These are phyloP conservation scores for Pochonia chlamydosporia DNA, from an alignment of 2,329 filamentous ascomycete species.

Conservation along the genomic window DNA sequence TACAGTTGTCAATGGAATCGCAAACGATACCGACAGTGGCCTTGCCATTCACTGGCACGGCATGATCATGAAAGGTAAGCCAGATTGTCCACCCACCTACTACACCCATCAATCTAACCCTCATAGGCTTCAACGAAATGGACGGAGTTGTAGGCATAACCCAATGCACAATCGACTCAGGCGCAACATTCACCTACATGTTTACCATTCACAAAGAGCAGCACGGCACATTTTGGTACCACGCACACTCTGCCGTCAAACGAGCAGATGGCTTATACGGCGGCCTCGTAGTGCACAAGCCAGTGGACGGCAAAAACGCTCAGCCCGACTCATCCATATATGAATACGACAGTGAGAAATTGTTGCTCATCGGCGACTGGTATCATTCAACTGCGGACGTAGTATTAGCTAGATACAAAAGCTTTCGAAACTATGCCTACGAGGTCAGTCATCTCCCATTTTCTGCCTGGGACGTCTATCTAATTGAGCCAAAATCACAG, in stretches of 20 bases:
- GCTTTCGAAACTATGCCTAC: slow-evolving; percentile 8
- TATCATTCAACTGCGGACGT: slow-evolving; percentile 8
- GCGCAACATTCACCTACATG: slow-evolving; percentile 40
- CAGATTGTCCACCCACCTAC: slow-evolving; percentile 25
- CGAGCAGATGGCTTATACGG: slow-evolving; percentile 12
- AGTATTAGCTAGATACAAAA: slow-evolving; percentile 8
- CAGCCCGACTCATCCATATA: slow-evolving; percentile 2
- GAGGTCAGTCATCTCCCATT: slow-evolving; percentile 5
- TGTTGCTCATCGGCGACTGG: slow-evolving; percentile 11
- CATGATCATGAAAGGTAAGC: slow-evolving; percentile 56
- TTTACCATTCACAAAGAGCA: slow-evolving; percentile 29
- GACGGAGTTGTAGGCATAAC: slow-evolving; percentile 58
- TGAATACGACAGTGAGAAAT: slow-evolving; percentile 7
- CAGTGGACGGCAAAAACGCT: not conserved
- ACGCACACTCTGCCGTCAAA: slow-evolving; percentile 11
- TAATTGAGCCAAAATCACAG: not conserved
- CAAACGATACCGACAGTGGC: slow-evolving; percentile 18
- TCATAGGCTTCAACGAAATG: slow-evolving; percentile 33
- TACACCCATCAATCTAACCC: not conserved
- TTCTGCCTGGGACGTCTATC: not conserved
- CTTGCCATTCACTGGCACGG: slow-evolving; percentile 66
- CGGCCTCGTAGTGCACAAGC: slow-evolving; percentile 9
- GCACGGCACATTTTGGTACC: slow-evolving; percentile 53
- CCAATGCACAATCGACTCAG: slow-evolving; percentile 55
- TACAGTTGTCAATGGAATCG: slow-evolving; percentile 30